Evolutionary conservation across 371 early-diverging fungal genomes (phyloP).

Genomic region (Mucor indicus): DNA sequence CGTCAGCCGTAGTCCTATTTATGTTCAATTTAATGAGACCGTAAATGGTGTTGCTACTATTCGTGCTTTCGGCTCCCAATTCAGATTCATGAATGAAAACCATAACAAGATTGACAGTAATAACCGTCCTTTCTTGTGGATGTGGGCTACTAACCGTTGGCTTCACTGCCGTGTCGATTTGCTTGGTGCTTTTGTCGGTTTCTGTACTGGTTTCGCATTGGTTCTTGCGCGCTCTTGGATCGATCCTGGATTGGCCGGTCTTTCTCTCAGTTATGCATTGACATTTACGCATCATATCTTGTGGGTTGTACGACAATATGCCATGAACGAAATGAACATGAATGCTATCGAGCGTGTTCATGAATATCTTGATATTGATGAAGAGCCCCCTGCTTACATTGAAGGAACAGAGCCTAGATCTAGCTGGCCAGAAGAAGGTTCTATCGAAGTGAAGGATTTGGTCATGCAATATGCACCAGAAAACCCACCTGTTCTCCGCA

Average conservation of each 20-base stretch:
- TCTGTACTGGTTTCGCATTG: slow-evolving; percentile 64
- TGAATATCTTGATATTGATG: slow-evolving; percentile 69
- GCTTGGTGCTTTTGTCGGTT: slow-evolving; percentile 69
- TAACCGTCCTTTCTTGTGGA: slow-evolving; percentile 78
- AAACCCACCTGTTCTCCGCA: slow-evolving; percentile 63
- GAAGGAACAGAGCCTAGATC: slow-evolving; percentile 47
- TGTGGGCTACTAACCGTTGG: slow-evolving; percentile 91
- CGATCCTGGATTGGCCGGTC: slow-evolving; percentile 75
- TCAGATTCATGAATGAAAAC: slow-evolving; percentile 58
- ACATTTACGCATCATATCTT: slow-evolving; percentile 68
- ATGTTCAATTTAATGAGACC: slow-evolving; percentile 72
- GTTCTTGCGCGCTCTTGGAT: slow-evolving; percentile 48
- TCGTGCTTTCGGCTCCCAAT: slow-evolving; percentile 69
- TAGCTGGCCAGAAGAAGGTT: slow-evolving; percentile 74
- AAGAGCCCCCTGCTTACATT: slow-evolving; percentile 61
- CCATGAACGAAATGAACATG: slow-evolving; percentile 82
- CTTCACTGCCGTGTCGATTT: slow-evolving; percentile 77
- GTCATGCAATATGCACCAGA: slow-evolving; percentile 67
- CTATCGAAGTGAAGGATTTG: slow-evolving; percentile 61
- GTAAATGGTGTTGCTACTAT: slow-evolving; percentile 75
- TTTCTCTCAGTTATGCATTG: slow-evolving; percentile 72
- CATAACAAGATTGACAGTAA: slow-evolving; percentile 60
- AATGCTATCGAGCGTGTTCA: slow-evolving; percentile 82
- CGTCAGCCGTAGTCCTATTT: slow-evolving; percentile 76
- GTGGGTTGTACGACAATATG: slow-evolving; percentile 80